These are phyloP conservation scores for Lipomyces spencermartinsiae DNA, from an alignment of 805 yeast species.

Conservation along the genomic window DNA sequence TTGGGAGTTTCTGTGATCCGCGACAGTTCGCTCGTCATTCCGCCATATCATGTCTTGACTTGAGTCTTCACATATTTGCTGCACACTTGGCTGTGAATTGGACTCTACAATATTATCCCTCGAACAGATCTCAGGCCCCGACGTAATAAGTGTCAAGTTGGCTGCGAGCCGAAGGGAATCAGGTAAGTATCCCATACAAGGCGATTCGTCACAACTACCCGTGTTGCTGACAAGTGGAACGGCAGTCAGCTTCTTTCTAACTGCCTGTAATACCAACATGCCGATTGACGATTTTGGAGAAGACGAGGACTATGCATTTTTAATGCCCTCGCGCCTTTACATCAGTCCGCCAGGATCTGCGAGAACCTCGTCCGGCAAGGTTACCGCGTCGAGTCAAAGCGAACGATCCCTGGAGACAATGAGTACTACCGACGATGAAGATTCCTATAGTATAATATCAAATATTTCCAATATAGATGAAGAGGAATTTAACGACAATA, in stretches of 20 bases:
- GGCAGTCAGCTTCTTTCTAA: background rate
- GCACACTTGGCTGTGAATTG: background rate
- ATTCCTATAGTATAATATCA: background rate
- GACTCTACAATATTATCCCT: background rate
- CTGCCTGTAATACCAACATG: background rate
- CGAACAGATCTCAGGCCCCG: background rate
- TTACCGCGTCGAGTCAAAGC: background rate
- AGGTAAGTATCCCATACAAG: background rate
- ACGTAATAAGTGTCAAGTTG: background rate
- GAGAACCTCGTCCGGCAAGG: background rate
- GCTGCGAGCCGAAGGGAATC: background rate
- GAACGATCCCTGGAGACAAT: slow-evolving; percentile 5
- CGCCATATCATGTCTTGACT: background rate
- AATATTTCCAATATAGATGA: slow-evolving; percentile 8
- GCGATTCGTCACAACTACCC: background rate
- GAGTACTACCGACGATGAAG: slow-evolving; percentile 5
- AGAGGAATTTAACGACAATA: slow-evolving; percentile 8
- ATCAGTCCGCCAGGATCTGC: background rate
- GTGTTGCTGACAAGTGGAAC: background rate
- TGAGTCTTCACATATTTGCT: background rate
- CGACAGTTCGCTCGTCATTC: background rate
- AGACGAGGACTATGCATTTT: slow-evolving; percentile 5
- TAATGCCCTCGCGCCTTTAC: slow-evolving; percentile 1
- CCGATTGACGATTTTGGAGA: background rate
- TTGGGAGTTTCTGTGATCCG: slow-evolving; percentile 8